phyloP scores from a whole-genome alignment of 768 basidiomycete species.

The Mycena kentingensis region DNA sequence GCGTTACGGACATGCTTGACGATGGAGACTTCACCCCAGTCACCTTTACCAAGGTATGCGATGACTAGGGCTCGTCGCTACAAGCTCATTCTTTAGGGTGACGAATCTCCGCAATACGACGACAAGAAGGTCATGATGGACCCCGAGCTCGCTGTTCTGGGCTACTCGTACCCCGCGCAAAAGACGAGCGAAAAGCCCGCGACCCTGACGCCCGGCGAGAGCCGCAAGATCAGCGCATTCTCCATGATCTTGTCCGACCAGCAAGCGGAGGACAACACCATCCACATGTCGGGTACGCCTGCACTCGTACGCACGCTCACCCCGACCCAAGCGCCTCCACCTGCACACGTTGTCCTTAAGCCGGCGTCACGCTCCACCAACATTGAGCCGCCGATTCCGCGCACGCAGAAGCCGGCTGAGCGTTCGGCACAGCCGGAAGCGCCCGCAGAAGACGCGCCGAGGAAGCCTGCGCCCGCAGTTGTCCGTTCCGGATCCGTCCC shows the following conservation, averaged over 20 bases:
- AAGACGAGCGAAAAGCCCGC: not conserved
- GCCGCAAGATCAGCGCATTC: conserved; percentile 6
- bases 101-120: not conserved
- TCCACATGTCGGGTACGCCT: conserved; percentile 19
- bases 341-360: not conserved
- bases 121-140: conserved; percentile 8
- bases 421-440: not conserved
- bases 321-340: not conserved
- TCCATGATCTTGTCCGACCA: conserved; percentile 12
- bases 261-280: conserved; percentile 4
- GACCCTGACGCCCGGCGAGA: not conserved
- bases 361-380: not conserved
- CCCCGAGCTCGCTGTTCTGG: conserved; percentile 6
- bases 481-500: conserved; percentile 8
- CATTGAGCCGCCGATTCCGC: not conserved
- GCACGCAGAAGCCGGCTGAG: not conserved
- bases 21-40: conserved; percentile 47
- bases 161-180: not conserved
- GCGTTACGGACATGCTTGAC: conserved; percentile 42
- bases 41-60: conserved; percentile 35
- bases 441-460: too few species aligned
- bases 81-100: not conserved
- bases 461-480: conserved; percentile 1
- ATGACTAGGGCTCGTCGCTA: not conserved
- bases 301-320: not conserved